Evolutionary conservation across 2,329 filamentous ascomycete genomes (phyloP), one percentile per base, ranked within the genome.

Genomic region (Xylariaceae sp.): DNA sequence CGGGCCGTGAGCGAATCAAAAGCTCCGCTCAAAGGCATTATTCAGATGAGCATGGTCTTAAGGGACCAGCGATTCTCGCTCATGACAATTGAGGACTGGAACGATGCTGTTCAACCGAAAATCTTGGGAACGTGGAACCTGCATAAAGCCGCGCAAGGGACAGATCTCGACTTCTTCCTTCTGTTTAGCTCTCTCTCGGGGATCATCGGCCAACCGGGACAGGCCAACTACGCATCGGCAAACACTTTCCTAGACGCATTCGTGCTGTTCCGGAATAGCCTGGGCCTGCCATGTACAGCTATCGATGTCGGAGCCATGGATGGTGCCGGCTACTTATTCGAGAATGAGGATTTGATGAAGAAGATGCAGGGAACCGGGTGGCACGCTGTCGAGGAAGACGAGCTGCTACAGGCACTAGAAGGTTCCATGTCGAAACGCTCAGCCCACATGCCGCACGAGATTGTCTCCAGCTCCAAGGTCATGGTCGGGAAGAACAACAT

Each of bases 101-200:
- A 46, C 8, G 13, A 2, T 0, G 50, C 58, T 0, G 40, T 61
- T 0, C 51, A 34, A 0, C 58, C 61, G 1, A 63, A 63, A 32
- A 58, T 53, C 10, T 8, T 41, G 1, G 47, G 56, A 1, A 56
- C 54, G 1, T 63, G 57, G 59, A 61, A 59, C 29, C 50, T 63
- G 1, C 55, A 60, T 30, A 5, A 19, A 41, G 7, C 18, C 0
- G 47, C 61, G 0, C 54, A 51, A 2, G 3, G 6, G 0, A 8
- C 8, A 26, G n/a, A 55, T 12, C 26, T 61, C 1, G 61, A 61
- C 22, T 63, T 61, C 22, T 60, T 61, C 26, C 39, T 61, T n/a
- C 44, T 61, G 6, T 49, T 59, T 3, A 53, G 55, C 8, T 59
- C 59, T 0, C 16, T 54, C 5, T 15, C 41, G 4, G 57, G 57